Evolutionary conservation across 1,139 yeast species (phyloP).

Genomic region (Trichomonascaceae sp.): DNA sequence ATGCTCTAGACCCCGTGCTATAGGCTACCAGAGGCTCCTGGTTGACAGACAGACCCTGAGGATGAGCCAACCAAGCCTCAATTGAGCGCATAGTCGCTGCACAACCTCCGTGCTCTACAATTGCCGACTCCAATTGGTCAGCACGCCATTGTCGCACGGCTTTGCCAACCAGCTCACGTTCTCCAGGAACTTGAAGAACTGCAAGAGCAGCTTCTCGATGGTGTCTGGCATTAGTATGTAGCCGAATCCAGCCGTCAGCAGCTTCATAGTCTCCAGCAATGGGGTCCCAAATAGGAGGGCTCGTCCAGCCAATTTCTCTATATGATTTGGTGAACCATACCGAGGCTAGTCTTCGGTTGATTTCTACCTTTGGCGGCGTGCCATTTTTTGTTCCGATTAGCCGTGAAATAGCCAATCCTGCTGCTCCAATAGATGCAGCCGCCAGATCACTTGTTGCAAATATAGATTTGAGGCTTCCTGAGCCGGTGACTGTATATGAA

Average conservation of each 20-base stretch:
- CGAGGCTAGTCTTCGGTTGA: neutral
- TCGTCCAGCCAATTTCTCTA: neutral
- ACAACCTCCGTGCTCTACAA: neutral
- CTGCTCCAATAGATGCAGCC: neutral
- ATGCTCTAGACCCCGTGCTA: neutral
- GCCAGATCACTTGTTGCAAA: neutral
- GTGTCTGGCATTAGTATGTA: neutral
- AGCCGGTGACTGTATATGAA: neutral
- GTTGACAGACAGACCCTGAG: neutral
- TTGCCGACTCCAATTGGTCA: neutral
- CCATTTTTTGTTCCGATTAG: neutral
- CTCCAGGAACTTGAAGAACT: neutral
- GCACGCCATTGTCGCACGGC: neutral
- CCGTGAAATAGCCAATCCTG: neutral
- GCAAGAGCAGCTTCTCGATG: neutral
- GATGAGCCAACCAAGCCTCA: neutral
- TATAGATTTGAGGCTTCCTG: neutral
- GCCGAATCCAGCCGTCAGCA: neutral
- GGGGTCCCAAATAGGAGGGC: neutral
- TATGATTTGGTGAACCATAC: neutral
- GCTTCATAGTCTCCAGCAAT: neutral
- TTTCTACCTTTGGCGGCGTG: neutral
- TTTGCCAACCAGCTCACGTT: neutral
- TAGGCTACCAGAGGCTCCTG: neutral
- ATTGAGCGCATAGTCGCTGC: neutral